phyloP scores from a whole-genome alignment of 257 asterid species.

The Solanum infundibuliforme region DNA sequence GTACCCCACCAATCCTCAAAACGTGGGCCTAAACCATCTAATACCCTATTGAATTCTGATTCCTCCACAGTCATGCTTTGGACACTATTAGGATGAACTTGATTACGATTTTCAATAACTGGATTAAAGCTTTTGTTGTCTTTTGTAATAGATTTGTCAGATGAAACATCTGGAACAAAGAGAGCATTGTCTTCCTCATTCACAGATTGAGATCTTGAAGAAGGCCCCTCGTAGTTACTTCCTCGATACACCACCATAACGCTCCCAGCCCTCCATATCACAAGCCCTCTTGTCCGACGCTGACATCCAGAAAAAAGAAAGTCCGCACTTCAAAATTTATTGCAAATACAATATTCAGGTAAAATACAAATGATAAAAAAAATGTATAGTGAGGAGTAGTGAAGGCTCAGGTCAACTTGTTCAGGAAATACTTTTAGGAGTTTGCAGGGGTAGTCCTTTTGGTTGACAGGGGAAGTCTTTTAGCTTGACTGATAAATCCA shows the following conservation, averaged over 20 bases:
- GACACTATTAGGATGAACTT: slow-evolving; percentile 18
- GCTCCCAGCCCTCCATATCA: slow-evolving; percentile 97
- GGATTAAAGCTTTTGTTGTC: slow-evolving; percentile 16
- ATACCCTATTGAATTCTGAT: slow-evolving; percentile 51
- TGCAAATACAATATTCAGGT: background rate
- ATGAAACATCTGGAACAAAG: slow-evolving; percentile 68
- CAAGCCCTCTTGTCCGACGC: slow-evolving; percentile 93
- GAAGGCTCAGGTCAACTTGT: background rate
- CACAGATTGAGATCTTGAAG: slow-evolving; percentile 30
- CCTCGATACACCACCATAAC: slow-evolving; percentile 96
- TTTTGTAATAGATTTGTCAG: slow-evolving; percentile 19
- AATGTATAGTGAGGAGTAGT: background rate
- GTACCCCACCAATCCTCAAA: slow-evolving; percentile 99
- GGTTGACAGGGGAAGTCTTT: background rate
- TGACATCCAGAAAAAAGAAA: slow-evolving; percentile 23
- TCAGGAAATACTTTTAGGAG: background rate
- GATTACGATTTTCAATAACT: slow-evolving; percentile 30
- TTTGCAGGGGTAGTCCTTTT: background rate
- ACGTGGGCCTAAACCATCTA: slow-evolving; percentile 92
- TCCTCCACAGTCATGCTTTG: slow-evolving; percentile 56
- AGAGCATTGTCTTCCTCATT: slow-evolving; percentile 38
- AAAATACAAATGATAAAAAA: background rate
- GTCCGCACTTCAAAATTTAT: background rate
- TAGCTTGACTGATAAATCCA: background rate
- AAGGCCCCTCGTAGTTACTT: slow-evolving; percentile 78